A percentile compares a stretch with the other conserved stretches of the same genome.
Conservation (phyloP, 495 filamentous ascomycete species). For the Halenospora varia region DNA sequence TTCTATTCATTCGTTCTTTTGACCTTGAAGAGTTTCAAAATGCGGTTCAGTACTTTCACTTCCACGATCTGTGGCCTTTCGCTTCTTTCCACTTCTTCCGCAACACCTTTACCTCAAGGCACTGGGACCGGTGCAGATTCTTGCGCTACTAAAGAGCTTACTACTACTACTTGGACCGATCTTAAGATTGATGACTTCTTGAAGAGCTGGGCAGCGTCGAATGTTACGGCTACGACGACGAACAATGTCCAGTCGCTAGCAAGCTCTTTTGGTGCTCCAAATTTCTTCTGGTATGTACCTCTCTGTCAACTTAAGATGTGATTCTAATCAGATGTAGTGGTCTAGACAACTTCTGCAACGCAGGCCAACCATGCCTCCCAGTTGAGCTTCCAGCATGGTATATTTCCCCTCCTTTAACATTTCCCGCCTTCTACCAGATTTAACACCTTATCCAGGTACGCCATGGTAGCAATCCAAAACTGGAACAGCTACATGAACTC, state of each 20-base stretch:
- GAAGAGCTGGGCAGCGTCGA: neutral
- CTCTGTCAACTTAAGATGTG: neutral
- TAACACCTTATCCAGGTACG: neutral
- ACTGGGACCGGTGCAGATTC: neutral
- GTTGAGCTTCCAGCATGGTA: slow-evolving; percentile 1
- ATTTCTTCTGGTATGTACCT: neutral
- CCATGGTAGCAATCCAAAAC: neutral
- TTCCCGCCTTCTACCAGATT: neutral
- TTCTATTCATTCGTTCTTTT: no score
- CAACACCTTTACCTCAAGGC: neutral
- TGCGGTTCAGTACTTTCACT: no score
- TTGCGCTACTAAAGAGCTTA: slow-evolving; percentile 4
- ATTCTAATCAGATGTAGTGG: neutral
- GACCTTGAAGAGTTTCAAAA: no score
- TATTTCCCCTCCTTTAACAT: neutral
- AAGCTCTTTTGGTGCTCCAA: neutral
- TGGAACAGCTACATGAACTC: slow-evolving; percentile 7
- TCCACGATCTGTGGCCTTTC: no score
- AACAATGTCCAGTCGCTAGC: slow-evolving; percentile 2
- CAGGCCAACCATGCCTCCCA: neutral
- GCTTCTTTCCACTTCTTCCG: no score
- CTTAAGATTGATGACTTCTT: neutral
- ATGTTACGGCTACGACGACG: neutral
- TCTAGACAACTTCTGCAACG: neutral
- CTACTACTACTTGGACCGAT: neutral